Evolutionary conservation across 306 rosid genomes (phyloP).

Genomic region (Begonia loranthoides): DNA sequence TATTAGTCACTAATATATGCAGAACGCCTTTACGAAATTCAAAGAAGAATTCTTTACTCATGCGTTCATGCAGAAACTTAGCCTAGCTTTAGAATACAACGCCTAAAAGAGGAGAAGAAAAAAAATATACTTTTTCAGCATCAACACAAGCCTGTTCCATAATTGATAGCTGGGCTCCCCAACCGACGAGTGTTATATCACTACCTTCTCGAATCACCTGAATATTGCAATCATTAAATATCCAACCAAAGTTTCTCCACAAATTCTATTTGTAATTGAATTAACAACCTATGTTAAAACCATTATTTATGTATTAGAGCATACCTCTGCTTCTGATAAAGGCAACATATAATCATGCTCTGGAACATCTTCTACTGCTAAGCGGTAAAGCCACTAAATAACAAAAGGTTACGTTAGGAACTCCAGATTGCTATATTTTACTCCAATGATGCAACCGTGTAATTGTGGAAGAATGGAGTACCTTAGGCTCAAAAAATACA

Average conservation of each 20-base stretch:
- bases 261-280: neutral
- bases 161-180: slow-evolving; percentile 89
- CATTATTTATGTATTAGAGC: neutral
- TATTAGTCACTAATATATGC: no score
- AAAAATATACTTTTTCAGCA: slow-evolving; percentile 58
- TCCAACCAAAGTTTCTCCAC: slow-evolving; percentile 1
- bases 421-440: neutral
- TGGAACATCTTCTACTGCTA: slow-evolving; percentile 93
- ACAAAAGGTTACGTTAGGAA: slow-evolving; percentile 10
- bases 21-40: no score
- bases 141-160: slow-evolving; percentile 94
- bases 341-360: slow-evolving; percentile 85
- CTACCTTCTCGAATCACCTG: slow-evolving; percentile 72
- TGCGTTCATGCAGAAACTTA: no score
- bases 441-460: neutral
- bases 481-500: slow-evolving; percentile 95
- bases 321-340: slow-evolving; percentile 89
- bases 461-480: slow-evolving; percentile 13
- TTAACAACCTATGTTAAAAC: neutral
- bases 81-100: no score
- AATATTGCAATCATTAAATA: slow-evolving; percentile 10
- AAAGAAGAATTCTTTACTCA: no score
- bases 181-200: slow-evolving; percentile 92
- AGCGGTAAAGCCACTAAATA: slow-evolving; percentile 86
- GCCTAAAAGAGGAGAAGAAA: neutral